Base-by-base conservation (phyloP, 148 eudicot species). In the Gaultheria prostrata region DNA sequence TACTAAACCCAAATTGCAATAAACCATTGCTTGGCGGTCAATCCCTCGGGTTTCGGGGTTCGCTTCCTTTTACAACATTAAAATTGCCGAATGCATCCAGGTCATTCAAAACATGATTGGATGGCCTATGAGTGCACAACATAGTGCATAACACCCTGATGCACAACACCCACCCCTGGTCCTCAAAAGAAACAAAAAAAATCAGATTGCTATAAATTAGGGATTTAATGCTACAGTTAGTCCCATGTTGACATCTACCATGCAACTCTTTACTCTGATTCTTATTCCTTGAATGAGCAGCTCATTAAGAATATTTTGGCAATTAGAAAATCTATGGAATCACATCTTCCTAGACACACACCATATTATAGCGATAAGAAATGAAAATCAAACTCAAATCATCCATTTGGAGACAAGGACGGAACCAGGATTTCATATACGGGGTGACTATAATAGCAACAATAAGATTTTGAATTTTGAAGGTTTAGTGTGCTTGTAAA, bases 311-410 rank as follows among this genome's bases (percentile, higher is more conserved):
- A 17, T 30, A 30, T 12, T 71, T 32, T 11, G 21, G 2, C 46
- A 15, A 33, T 35, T 71, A 17, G 45, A 39, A 70, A 70, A 32
- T 33, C 9, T 28, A 18, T 4, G 76, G 76, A 75, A 75, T 75
- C 78, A 45, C 53, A 45, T 75, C 53, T 45, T 75, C 14, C 53
- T 24, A n/a, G 6, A 1, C 48, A 76, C 30, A 43, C 24, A 46
- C n/a, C 17, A n/a, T 24, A 12, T n/a, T 48, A 15, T 11, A 2
- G 3, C 51, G 14, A 74, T 12, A 45, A 74, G 6, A 45, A 43
- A 65, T 65, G 33, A 49, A 12, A 26, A 49, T 75, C 30, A 24
- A 75, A 75, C 78, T 75, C 26, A 54, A 78, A 78, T 53, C 80
- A 53, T 53, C 28, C 56, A 45, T 63, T 8, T 65, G 28, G 24